Evolutionary conservation across 371 early-diverging fungal species (phyloP).

Genomic region (Batkoa obscura): DNA sequence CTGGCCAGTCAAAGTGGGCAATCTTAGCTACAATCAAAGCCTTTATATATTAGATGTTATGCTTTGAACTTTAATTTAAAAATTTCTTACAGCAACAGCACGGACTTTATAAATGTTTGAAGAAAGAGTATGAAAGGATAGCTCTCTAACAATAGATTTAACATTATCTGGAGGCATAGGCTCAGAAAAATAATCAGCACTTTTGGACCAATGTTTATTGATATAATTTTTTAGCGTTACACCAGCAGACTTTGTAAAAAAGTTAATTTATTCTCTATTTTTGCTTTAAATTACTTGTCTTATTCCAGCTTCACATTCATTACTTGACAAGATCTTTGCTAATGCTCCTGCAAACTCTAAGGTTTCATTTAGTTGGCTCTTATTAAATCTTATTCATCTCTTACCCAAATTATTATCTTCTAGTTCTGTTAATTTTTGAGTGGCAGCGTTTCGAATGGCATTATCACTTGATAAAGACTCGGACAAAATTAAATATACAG

Average conservation of each 20-base stretch:
- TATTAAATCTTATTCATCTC: background rate
- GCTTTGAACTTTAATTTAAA: background rate
- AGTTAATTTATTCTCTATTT: background rate
- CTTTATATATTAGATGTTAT: constrained; percentile 11
- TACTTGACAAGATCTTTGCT: background rate
- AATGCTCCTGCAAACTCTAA: background rate
- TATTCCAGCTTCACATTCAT: background rate
- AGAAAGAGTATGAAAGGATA: constrained; percentile 28
- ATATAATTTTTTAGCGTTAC: constrained; percentile 56
- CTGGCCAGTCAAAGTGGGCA: constrained; percentile 85
- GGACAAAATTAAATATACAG: background rate
- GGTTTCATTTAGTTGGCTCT: background rate
- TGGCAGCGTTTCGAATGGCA: background rate
- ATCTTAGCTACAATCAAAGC: constrained; percentile 76
- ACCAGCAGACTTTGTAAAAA: constrained; percentile 24
- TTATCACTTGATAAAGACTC: background rate
- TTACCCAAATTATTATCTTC: background rate
- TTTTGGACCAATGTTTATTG: constrained; percentile 54
- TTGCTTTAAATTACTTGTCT: background rate
- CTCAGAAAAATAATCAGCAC: constrained; percentile 29
- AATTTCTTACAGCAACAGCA: constrained; percentile 22
- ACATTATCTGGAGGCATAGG: constrained; percentile 34
- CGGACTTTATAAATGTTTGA: constrained; percentile 37
- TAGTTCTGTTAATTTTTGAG: background rate
- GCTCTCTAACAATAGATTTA: constrained; percentile 19